A percentile compares a stretch with the other conserved stretches of the same genome.
These are phyloP conservation scores for Kodamaea sp. DNA, from an alignment of 1,139 yeast species.

Conservation along the genomic window DNA sequence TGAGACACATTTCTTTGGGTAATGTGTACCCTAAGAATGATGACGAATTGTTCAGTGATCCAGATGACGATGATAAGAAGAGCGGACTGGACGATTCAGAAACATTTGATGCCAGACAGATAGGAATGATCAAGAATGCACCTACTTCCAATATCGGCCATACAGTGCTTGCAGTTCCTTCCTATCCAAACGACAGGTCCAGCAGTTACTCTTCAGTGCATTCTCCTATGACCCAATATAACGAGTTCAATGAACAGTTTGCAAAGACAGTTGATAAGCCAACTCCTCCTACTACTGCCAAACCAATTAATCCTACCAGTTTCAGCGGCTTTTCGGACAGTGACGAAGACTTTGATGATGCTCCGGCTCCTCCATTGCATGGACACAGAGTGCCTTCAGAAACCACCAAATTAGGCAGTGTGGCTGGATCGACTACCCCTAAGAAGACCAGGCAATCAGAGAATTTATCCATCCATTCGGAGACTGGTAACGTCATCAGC, in stretches of 20 bases:
- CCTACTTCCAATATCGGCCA: constrained; percentile 8
- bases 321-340: constrained; percentile 17
- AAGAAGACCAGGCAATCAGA: constrained; percentile 15
- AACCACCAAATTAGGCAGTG: constrained; percentile 15
- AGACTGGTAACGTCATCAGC: constrained; percentile 26
- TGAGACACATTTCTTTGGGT: constrained; percentile 32
- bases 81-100: constrained; percentile 28
- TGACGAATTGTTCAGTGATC: constrained; percentile 40
- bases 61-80: constrained; percentile 27
- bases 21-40: constrained; percentile 41
- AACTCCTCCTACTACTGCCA: constrained; percentile 1
- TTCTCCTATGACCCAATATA: constrained; percentile 55
- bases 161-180: constrained; percentile 25
- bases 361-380: constrained; percentile 29
- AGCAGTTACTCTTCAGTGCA: constrained; percentile 45
- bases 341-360: constrained; percentile 19
- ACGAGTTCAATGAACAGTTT: constrained; percentile 53
- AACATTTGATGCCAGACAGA: constrained; percentile 28
- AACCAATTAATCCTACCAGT: constrained; percentile 7
- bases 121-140: constrained; percentile 20
- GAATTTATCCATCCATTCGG: constrained; percentile 29
- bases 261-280: constrained; percentile 22
- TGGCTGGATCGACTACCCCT: constrained; percentile 22
- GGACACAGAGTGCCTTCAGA: constrained; percentile 3
- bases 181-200: constrained; percentile 27